Conservation (phyloP, 148 eudicot genomes). For the Amaranthus cruentus region DNA sequence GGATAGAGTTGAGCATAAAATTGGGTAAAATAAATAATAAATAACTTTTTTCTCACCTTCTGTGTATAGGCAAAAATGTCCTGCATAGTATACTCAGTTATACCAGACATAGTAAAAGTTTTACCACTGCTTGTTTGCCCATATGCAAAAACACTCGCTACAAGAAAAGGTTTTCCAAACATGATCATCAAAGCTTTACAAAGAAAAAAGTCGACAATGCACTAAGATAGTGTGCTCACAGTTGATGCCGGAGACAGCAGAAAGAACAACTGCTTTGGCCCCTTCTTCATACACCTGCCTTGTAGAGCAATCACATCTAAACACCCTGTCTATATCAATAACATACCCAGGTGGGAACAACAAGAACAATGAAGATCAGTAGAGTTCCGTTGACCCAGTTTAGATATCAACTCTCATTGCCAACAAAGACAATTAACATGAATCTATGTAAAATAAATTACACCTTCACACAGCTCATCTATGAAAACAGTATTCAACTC, state of each 20-base stretch:
- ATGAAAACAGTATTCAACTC: neutral
- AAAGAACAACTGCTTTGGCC: slow-evolving; percentile 82
- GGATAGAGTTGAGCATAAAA: slow-evolving; percentile 2
- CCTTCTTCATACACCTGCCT: slow-evolving; percentile 88
- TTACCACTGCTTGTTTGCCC: slow-evolving; percentile 99
- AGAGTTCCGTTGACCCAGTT: neutral
- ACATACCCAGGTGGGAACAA: slow-evolving; percentile 16
- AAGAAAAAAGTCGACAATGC: slow-evolving; percentile 2
- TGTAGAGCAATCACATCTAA: slow-evolving; percentile 67
- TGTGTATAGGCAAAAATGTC: slow-evolving; percentile 78
- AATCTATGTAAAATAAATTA: neutral
- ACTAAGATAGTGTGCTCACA: slow-evolving; percentile 48
- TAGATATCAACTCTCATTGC: neutral
- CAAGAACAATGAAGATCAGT: slow-evolving; percentile 24
- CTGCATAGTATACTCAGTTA: slow-evolving; percentile 72
- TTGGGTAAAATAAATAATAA: neutral
- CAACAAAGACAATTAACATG: neutral
- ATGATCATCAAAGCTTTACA: slow-evolving; percentile 17
- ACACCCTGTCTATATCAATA: slow-evolving; percentile 66
- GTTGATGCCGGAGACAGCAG: slow-evolving; percentile 77
- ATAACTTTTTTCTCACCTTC: slow-evolving; percentile 44
- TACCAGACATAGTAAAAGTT: slow-evolving; percentile 93
- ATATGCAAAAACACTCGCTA: slow-evolving; percentile 97
- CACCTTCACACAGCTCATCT: neutral
- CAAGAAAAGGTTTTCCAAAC: slow-evolving; percentile 15